Evolutionary conservation across 208 protist species (phyloP).

Genomic region (Crithidia brevicula): DNA sequence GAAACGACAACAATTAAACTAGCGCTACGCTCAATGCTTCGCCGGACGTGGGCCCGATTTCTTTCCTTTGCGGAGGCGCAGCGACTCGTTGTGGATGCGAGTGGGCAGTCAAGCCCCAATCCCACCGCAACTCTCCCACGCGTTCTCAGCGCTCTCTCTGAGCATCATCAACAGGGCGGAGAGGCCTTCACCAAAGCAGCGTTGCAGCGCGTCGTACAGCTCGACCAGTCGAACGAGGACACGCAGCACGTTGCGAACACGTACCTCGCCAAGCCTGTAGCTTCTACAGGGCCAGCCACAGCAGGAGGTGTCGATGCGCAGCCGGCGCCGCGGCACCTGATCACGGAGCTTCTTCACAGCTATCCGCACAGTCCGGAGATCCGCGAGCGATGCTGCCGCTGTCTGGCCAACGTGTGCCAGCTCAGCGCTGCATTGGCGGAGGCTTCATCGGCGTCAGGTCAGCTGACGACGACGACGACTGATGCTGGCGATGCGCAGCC

Average conservation of each 20-base stretch:
- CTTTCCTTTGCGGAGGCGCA: slow-evolving; percentile 53
- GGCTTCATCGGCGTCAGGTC: no score
- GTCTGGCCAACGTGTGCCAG: slow-evolving; percentile 84
- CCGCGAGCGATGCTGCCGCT: slow-evolving; percentile 79
- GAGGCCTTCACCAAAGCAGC: slow-evolving; percentile 42
- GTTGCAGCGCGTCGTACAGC: slow-evolving; percentile 50
- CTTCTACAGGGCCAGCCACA: background rate
- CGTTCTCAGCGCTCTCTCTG: slow-evolving; percentile 36
- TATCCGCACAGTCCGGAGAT: slow-evolving; percentile 59
- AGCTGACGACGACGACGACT: no score
- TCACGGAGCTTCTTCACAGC: slow-evolving; percentile 57
- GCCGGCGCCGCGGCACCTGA: slow-evolving; percentile 29
- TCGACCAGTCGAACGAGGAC: slow-evolving; percentile 71
- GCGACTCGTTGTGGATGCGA: slow-evolving; percentile 41
- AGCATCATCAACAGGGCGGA: slow-evolving; percentile 37
- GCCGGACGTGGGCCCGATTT: slow-evolving; percentile 16
- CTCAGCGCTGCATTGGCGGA: slow-evolving; percentile 37
- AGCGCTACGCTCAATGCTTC: slow-evolving; percentile 28
- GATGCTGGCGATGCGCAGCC: background rate
- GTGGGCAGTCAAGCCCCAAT: no score
- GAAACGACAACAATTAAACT: no score
- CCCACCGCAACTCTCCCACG: slow-evolving; percentile 23
- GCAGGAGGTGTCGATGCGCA: background rate
- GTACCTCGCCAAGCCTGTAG: background rate
- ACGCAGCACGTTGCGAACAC: slow-evolving; percentile 42